Base-by-base conservation (phyloP, 768 basidiomycete species). In the Leccinum pellstonianum region DNA sequence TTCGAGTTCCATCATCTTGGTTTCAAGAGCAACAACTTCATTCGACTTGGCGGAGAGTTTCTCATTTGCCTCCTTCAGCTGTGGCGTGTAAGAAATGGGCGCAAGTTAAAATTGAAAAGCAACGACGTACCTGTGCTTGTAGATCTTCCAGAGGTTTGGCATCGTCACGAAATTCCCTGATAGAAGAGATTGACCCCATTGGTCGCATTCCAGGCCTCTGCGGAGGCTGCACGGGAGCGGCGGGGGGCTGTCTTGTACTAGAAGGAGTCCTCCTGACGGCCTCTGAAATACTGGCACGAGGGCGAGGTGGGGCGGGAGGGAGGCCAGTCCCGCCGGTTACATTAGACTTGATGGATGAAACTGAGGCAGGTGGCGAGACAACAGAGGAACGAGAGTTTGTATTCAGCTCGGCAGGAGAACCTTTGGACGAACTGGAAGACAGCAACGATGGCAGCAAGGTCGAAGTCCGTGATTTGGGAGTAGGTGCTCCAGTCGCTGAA, bases 221-320 rank as follows among this genome's bases (percentile, higher is more conserved):
- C 8, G 69, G 52, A n/a, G 70, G 66, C 21, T 74, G 65, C 17
- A 31, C 61, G 19, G 61, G 50, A 21, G 56, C 52, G 10, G 63
- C 52, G 17, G 63, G 66, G 12, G 76, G 66, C 38, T 77, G 75
- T 35, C 79, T 77, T 23, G 82, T 75, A 25, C 75, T 72, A 25
- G 76, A 64, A 37, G 75, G 73, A 7, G 82, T 70, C 65, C 82
- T 83, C 74, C 79, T 86, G 37, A 83, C 80, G 27, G 82, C 83
- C 25, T 89, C 90, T 15, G 89, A 84, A 43, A 91, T 79, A 15
- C 84, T 80, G 23, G 88, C 84, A 63, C 88, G 85, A 58, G 90
- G 86, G 19, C 85, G 82, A 51, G 79, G 55, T 10, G 77, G 64
- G 23, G 65, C 61, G n/a, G 56, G 10, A 8, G 78, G 58, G 17